Percentiles rank a stretch among this genome's conserved stretches.
Conservation (phyloP, 768 basidiomycete species). For the Termitomyces sp. region DNA sequence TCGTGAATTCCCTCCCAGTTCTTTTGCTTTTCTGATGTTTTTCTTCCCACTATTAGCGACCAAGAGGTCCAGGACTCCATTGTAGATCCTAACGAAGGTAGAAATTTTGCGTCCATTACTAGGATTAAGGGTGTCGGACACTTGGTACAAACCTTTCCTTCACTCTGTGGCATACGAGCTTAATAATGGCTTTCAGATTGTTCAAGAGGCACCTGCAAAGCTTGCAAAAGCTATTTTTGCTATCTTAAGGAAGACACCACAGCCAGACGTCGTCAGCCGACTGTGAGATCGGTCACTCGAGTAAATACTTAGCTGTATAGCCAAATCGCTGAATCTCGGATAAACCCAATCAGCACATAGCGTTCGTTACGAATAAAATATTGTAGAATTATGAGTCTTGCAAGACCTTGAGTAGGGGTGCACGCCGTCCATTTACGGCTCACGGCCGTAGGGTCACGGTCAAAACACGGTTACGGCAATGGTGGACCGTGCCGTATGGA, state of each 20-base stretch:
- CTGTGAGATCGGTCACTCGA: not conserved
- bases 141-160: constrained; percentile 18
- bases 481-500: too few species aligned
- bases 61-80: constrained; percentile 23
- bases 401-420: too few species aligned
- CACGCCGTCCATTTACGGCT: too few species aligned
- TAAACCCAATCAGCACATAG: not conserved
- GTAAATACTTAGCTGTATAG: not conserved
- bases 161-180: not conserved
- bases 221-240: constrained; percentile 21
- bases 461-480: too few species aligned
- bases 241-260: constrained; percentile 6
- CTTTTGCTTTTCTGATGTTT: not conserved
- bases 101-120: constrained; percentile 24
- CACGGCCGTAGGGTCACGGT: too few species aligned
- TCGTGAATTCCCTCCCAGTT: constrained; percentile 6
- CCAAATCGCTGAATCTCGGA: not conserved
- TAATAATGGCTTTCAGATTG: constrained; percentile 16
- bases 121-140: constrained; percentile 26
- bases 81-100: constrained; percentile 21
- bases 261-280: not conserved
- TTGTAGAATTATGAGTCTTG: too few species aligned
- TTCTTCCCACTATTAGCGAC: constrained; percentile 9
- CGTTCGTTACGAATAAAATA: too few species aligned
- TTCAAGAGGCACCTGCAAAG: constrained; percentile 24